These are phyloP conservation scores for Rhazya stricta DNA, from an alignment of 257 asterid species.

Conservation along the genomic window DNA sequence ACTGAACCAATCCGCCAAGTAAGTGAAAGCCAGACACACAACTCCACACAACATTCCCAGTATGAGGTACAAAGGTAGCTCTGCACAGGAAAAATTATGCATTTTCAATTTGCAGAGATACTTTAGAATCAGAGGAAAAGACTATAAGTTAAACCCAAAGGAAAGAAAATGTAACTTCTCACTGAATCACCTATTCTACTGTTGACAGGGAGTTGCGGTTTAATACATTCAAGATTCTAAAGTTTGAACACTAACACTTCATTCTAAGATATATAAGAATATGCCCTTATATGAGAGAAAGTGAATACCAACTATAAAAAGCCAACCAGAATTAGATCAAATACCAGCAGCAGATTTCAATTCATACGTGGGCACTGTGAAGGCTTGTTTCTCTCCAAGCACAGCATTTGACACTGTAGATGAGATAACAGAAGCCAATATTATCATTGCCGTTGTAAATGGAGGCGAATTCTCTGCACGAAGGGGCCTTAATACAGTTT, in stretches of 20 bases:
- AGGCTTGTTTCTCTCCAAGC: slow-evolving; percentile 96
- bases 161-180: neutral
- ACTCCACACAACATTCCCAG: slow-evolving; percentile 98
- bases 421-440: slow-evolving; percentile 95
- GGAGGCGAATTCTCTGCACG: slow-evolving; percentile 99
- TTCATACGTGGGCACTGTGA: slow-evolving; percentile 99
- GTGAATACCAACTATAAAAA: slow-evolving; percentile 25
- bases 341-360: slow-evolving; percentile 99
- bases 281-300: slow-evolving; percentile 4
- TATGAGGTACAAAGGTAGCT: slow-evolving; percentile 90
- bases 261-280: slow-evolving; percentile 9
- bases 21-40: slow-evolving; percentile 83
- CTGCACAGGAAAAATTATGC: slow-evolving; percentile 40
- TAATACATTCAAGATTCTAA: slow-evolving; percentile 2
- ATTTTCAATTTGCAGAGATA: slow-evolving; percentile 26
- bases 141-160: slow-evolving; percentile 1
- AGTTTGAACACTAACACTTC: slow-evolving; percentile 9
- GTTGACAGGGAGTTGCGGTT: neutral
- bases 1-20: slow-evolving; percentile 72
- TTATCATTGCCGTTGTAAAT: slow-evolving; percentile 97
- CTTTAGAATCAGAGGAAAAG: slow-evolving; percentile 1
- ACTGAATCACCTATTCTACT: neutral
- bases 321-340: slow-evolving; percentile 60
- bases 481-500: slow-evolving; percentile 94
- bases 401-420: slow-evolving; percentile 98